These are phyloP conservation scores for Phytopythium montanum DNA, from an alignment of 352 stramenopile genomes.

Conservation along the genomic window DNA sequence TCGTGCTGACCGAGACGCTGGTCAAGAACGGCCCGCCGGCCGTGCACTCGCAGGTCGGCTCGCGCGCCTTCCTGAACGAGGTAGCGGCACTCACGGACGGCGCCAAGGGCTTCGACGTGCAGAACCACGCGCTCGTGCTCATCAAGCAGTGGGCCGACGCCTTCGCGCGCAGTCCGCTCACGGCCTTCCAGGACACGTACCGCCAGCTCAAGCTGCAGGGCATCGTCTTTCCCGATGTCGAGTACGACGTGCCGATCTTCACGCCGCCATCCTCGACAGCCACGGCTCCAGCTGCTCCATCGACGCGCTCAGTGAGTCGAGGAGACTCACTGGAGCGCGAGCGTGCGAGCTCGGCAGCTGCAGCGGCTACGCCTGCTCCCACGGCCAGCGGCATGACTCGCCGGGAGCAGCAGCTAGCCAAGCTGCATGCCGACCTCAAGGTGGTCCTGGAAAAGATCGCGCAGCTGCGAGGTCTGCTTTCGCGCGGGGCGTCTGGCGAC, in stretches of 20 bases:
- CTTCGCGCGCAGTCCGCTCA: slow-evolving; percentile 43
- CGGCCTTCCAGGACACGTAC: slow-evolving; percentile 74
- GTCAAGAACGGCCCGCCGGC: slow-evolving; percentile 74
- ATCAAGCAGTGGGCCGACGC: slow-evolving; percentile 83
- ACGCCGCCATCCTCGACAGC: slow-evolving; percentile 47
- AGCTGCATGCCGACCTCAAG: slow-evolving; percentile 64
- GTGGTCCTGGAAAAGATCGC: slow-evolving; percentile 74
- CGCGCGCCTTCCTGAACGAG: slow-evolving; percentile 61
- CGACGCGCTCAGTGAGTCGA: background rate
- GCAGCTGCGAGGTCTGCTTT: slow-evolving; percentile 37
- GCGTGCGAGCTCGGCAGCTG: background rate
- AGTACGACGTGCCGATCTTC: slow-evolving; percentile 70
- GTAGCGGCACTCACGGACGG: slow-evolving; percentile 66
- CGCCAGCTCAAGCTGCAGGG: slow-evolving; percentile 74
- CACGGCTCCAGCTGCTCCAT: background rate
- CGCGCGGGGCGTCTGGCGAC: slow-evolving; percentile 24
- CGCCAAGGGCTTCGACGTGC: slow-evolving; percentile 64
- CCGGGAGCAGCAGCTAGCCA: slow-evolving; percentile 64
- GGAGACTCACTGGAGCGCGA: slow-evolving; percentile 1
- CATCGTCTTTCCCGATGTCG: slow-evolving; percentile 59
- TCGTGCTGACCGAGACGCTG: slow-evolving; percentile 66
- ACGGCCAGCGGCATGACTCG: slow-evolving; percentile 10
- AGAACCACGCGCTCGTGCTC: slow-evolving; percentile 67
- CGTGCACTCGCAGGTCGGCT: slow-evolving; percentile 54
- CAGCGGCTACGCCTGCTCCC: too few species aligned